These are phyloP conservation scores for Crithidia bombi DNA, from an alignment of 208 protist species.

Conservation along the genomic window DNA sequence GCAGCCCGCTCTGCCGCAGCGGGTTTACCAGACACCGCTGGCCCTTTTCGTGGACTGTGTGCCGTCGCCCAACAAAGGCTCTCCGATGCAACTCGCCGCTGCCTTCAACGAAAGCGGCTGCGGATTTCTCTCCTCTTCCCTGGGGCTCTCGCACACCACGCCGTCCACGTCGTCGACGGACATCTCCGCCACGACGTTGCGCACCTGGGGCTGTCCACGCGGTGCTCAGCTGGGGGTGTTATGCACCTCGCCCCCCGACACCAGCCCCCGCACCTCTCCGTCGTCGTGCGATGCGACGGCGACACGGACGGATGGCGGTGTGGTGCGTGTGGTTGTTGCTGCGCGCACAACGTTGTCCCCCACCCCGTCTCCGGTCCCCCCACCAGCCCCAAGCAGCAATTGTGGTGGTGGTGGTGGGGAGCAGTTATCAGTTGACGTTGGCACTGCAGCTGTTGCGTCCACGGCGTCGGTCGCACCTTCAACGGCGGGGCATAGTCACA, in stretches of 20 bases:
- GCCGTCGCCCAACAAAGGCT: not conserved
- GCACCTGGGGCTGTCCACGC: constrained; percentile 8
- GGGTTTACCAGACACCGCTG: constrained; percentile 7
- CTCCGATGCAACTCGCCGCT: not conserved
- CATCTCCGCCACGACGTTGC: not conserved
- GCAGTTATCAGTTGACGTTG: too few relatives aligned
- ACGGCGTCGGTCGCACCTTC: too few relatives aligned
- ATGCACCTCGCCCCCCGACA: not conserved
- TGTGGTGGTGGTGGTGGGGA: too few relatives aligned
- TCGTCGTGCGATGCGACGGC: not conserved
- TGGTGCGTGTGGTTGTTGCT: too few relatives aligned
- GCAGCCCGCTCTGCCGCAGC: constrained; percentile 16
- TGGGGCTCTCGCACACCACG: not conserved
- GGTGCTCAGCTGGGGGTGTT: not conserved
- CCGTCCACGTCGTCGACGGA: constrained; percentile 6
- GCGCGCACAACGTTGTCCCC: too few relatives aligned
- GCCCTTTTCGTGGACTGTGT: constrained; percentile 12
- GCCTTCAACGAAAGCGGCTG: constrained; percentile 2
- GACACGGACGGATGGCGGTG: too few relatives aligned
- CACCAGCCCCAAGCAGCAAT: too few relatives aligned
- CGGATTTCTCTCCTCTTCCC: constrained; percentile 1
- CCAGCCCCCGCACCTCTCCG: not conserved
- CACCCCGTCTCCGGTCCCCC: too few relatives aligned
- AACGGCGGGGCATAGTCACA: too few relatives aligned
- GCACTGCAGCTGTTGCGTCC: too few relatives aligned